A percentile compares a stretch with the other conserved stretches of the same genome.
phyloP scores from a whole-genome alignment of 306 rosid genomes.

The Cucurbita maxima region DNA sequence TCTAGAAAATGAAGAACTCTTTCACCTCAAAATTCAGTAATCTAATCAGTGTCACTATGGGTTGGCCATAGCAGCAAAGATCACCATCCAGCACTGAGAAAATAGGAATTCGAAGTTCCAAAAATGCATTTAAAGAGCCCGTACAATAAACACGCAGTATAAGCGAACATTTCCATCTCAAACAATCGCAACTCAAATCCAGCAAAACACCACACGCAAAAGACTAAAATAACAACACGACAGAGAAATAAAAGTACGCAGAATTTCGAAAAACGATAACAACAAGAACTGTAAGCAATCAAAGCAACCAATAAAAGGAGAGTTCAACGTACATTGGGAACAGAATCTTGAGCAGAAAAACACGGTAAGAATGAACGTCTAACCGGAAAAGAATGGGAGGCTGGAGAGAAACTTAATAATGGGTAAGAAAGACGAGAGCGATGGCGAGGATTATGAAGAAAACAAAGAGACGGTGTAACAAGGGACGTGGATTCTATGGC shows the following conservation, averaged over 20 bases:
- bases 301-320: not conserved
- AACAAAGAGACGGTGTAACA: not conserved
- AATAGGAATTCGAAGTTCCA: not conserved
- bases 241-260: not conserved
- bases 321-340: constrained; percentile 20
- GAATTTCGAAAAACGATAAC: not conserved
- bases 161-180: not conserved
- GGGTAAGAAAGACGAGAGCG: constrained; percentile 9
- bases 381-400: constrained; percentile 5
- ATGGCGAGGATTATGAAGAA: not conserved
- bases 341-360: constrained; percentile 21
- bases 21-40: not conserved
- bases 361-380: constrained; percentile 15
- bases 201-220: not conserved
- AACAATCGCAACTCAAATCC: not conserved
- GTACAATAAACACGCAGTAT: not conserved
- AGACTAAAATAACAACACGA: not conserved
- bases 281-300: not conserved
- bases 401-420: constrained; percentile 16
- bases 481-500: constrained; percentile 14
- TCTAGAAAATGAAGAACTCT: not conserved
- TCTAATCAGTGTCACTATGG: not conserved
- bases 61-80: not conserved
- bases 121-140: not conserved
- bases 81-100: not conserved